Conservation (phyloP, 306 rosid genomes). For the Citrullus amarus region DNA sequence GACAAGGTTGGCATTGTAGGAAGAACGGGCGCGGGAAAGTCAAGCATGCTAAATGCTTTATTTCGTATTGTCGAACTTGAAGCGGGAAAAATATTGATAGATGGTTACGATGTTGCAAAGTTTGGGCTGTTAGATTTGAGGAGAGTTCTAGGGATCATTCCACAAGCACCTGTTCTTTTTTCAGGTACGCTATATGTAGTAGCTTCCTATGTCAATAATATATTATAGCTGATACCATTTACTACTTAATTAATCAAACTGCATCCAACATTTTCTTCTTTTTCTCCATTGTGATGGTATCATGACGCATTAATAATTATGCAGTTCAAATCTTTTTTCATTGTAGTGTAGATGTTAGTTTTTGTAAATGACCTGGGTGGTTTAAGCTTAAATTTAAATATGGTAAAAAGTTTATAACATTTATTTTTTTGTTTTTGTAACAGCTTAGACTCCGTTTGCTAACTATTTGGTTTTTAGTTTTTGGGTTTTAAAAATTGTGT, state of each 20-base stretch:
- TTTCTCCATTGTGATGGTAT: background rate
- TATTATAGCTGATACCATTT: background rate
- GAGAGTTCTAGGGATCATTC: constrained; percentile 38
- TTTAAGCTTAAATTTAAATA: background rate
- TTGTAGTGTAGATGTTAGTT: background rate
- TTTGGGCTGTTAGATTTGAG: constrained; percentile 33
- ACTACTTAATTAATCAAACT: background rate
- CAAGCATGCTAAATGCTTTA: constrained; percentile 37
- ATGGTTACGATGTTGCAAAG: constrained; percentile 26
- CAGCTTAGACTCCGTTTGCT: background rate
- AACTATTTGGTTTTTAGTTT: no score
- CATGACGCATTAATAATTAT: background rate
- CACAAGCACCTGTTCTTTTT: constrained; percentile 38
- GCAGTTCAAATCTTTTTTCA: background rate
- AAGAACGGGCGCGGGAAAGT: constrained; percentile 43
- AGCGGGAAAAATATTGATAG: constrained; percentile 33
- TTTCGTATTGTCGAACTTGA: constrained; percentile 39
- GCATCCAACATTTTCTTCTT: background rate
- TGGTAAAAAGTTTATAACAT: background rate
- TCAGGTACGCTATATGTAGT: constrained; percentile 19
- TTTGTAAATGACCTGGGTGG: background rate
- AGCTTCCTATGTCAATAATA: background rate
- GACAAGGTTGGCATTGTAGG: constrained; percentile 45
- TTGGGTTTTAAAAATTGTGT: no score
- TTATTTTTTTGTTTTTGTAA: background rate